Base-by-base conservation (phyloP, 73 alveolate species). In the Paramecium pentaurelia region DNA sequence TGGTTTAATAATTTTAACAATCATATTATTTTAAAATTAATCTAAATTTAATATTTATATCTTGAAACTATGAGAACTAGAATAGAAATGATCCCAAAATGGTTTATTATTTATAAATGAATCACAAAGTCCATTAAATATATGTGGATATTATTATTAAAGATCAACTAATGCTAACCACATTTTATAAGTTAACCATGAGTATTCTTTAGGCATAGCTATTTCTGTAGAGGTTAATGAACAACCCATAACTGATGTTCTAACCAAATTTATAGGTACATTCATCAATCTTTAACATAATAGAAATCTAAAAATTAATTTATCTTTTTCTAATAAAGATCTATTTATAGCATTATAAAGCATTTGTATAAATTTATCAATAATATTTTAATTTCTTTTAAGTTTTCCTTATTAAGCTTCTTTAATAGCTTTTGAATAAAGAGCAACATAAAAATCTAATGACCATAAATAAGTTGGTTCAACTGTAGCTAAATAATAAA, bases 241-340 rank as follows among this genome's bases (percentile, higher is more conserved):
- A 3, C 98, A 99, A 40, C 99, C 99, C 58, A 99, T 97, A 88
- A 98, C 96, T 49, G 96, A 88, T 93, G 95, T 96, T 95, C 99
- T 97, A 12, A 94, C 92, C 68, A 95, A 97, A 9, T 27, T 28
- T 25, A 88, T 89, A 20, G 94, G 90, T 42, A 94, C 95, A 28
- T 95, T 97, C 96, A 95, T 92, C 16, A 95, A 93, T 68, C 97
- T 96, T 93, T 96, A 84, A 88, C 97, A 95, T 90, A 97, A 85
- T 45, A 97, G 70, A 93, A 96, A 96, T 86, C 99, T 94, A 95
- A 96, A 96, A 49, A 97, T 92, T 34, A 97, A 95, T 94, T 97
- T 88, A 94, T 98, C 99, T 80, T 97, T 97, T 83, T 97, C 99
- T 77, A 98, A 96, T 22, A 98, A 95, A 22, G 99, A 97, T 93